These are phyloP conservation scores for Gardenia jasminoides DNA, from an alignment of 257 asterid genomes.

Conservation along the genomic window DNA sequence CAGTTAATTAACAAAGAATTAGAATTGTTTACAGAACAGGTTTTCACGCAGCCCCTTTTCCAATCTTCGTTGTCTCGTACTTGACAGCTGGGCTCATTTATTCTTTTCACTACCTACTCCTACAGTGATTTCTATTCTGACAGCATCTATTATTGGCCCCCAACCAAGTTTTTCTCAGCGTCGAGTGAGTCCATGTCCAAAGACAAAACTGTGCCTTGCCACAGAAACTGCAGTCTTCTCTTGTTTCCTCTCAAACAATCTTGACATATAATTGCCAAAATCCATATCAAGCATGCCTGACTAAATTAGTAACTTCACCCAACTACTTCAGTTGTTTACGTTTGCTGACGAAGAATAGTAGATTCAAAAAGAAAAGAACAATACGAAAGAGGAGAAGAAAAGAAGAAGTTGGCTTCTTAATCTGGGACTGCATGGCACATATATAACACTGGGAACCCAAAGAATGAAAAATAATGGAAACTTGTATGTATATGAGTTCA, in stretches of 20 bases:
- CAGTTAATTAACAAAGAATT: too few relatives aligned
- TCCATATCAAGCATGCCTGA: not conserved
- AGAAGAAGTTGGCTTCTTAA: not conserved
- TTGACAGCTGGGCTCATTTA: too few relatives aligned
- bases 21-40: too few relatives aligned
- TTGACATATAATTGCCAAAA: not conserved
- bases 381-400: not conserved
- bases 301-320: not conserved
- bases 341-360: not conserved
- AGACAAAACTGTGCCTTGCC: not conserved
- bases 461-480: not conserved
- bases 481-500: conserved; percentile 3
- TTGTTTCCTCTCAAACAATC: not conserved
- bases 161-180: not conserved
- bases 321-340: not conserved
- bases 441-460: not conserved
- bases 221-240: not conserved
- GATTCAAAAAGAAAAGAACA: not conserved
- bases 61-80: too few relatives aligned
- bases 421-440: not conserved
- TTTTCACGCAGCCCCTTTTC: too few relatives aligned
- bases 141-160: not conserved
- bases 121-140: not conserved
- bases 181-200: not conserved
- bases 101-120: not conserved